Conservation (phyloP, 805 yeast species). For the Starmera caribaea region DNA sequence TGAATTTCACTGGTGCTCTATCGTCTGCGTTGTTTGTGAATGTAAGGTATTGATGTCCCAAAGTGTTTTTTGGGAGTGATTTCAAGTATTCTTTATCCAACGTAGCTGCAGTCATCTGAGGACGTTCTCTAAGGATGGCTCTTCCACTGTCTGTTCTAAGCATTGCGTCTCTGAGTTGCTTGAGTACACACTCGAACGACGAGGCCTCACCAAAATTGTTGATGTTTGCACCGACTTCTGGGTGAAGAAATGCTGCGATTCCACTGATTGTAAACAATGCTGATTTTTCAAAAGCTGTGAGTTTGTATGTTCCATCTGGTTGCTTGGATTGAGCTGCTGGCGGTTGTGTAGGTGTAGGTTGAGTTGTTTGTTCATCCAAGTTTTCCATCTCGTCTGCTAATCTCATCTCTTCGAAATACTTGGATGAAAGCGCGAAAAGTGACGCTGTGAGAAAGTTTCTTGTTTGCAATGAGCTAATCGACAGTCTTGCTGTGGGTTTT, state of each 20-base stretch:
- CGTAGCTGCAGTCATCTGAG: conserved; percentile 69
- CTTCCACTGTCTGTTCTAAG: conserved; percentile 69
- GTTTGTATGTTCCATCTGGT: conserved; percentile 71
- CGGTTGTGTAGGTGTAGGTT: conserved; percentile 24
- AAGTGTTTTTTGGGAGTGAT: conserved; percentile 51
- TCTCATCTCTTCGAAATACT: conserved; percentile 32
- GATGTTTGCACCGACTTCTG: conserved; percentile 65
- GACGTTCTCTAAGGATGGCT: conserved; percentile 65
- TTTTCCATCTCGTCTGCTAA: conserved; percentile 54
- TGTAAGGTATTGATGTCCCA: conserved; percentile 73
- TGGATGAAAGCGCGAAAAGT: conserved; percentile 10
- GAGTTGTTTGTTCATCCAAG: conserved; percentile 18
- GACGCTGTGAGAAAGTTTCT: conserved; percentile 9
- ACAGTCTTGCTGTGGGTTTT: too few species aligned
- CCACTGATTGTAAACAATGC: conserved; percentile 66
- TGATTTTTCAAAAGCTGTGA: conserved; percentile 50
- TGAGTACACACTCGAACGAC: conserved; percentile 61
- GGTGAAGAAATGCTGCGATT: conserved; percentile 66
- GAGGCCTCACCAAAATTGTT: conserved; percentile 88
- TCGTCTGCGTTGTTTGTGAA: conserved; percentile 95
- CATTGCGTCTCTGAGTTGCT: conserved; percentile 60
- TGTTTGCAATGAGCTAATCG: background rate
- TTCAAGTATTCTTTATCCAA: conserved; percentile 55
- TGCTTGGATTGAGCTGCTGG: conserved; percentile 29
- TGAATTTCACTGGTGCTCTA: conserved; percentile 76